Evolutionary conservation across 495 filamentous ascomycete genomes (phyloP).

Genomic region (Penicillium crystallinum): DNA sequence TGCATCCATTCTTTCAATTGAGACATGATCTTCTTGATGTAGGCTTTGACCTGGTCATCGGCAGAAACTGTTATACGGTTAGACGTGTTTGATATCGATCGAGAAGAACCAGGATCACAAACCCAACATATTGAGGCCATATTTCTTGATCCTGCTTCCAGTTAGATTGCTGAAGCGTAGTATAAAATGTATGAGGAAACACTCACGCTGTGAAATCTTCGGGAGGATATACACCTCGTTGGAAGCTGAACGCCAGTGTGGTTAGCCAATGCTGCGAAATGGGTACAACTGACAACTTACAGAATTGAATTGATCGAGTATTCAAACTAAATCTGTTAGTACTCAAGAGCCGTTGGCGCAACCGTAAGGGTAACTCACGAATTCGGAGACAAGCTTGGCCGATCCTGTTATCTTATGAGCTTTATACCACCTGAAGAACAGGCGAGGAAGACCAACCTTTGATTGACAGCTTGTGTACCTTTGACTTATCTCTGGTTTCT

Average conservation of each 20-base stretch:
- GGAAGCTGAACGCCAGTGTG: conserved; percentile 55
- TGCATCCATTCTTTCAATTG: conserved; percentile 96
- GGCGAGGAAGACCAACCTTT: conserved; percentile 55
- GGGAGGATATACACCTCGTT: conserved; percentile 93
- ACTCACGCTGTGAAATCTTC: conserved; percentile 92
- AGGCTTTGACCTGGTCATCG: conserved; percentile 97
- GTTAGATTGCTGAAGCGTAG: neutral
- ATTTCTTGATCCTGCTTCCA: conserved; percentile 78
- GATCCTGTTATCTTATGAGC: conserved; percentile 50
- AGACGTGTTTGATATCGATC: neutral
- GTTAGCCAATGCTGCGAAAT: conserved; percentile 1
- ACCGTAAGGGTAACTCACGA: conserved; percentile 55
- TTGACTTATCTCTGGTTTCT: conserved; percentile 77
- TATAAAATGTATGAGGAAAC: neutral
- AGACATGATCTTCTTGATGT: conserved; percentile 98
- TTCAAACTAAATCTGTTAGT: conserved; percentile 64
- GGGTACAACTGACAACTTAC: conserved; percentile 27
- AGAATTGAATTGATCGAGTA: conserved; percentile 96
- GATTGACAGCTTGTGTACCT: conserved; percentile 87
- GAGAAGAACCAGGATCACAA: conserved; percentile 14
- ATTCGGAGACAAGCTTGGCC: conserved; percentile 88
- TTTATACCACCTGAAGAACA: neutral
- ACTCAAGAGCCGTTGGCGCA: neutral
- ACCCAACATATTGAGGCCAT: conserved; percentile 97
- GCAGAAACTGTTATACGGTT: conserved; percentile 58